Percentiles rank a stretch among this genome's conserved stretches.
phyloP scores from a whole-genome alignment of 2,329 filamentous ascomycete species.

The Cladosporium colombiae region DNA sequence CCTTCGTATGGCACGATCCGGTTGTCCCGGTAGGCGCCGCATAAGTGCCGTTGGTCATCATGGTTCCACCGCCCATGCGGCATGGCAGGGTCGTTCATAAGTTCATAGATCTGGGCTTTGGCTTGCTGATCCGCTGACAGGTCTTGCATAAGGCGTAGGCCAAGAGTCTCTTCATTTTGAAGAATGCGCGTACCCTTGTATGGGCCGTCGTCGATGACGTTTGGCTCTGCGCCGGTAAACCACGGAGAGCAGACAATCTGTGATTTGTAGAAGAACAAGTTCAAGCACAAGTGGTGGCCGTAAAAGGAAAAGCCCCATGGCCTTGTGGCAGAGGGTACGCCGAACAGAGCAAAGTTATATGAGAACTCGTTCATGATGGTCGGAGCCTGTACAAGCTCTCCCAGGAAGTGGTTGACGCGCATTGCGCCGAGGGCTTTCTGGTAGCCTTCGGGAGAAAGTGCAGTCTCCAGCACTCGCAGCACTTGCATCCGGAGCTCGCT shows the following conservation, averaged over 20 bases:
- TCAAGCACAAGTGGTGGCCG: slow-evolving; percentile 76
- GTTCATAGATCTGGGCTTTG: slow-evolving; percentile 58
- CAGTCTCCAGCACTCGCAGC: slow-evolving; percentile 57
- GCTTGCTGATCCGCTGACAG: slow-evolving; percentile 51
- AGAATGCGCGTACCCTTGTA: slow-evolving; percentile 67
- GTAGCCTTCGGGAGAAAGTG: slow-evolving; percentile 70
- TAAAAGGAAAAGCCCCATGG: slow-evolving; percentile 77
- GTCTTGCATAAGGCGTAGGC: slow-evolving; percentile 69
- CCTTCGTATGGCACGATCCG: slow-evolving; percentile 73
- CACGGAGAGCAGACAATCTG: slow-evolving; percentile 72
- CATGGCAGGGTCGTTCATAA: slow-evolving; percentile 67
- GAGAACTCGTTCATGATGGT: slow-evolving; percentile 71
- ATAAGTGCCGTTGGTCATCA: slow-evolving; percentile 76
- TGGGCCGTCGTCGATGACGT: slow-evolving; percentile 67
- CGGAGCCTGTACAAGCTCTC: slow-evolving; percentile 63
- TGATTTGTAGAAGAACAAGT: slow-evolving; percentile 64
- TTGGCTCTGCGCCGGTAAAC: slow-evolving; percentile 80
- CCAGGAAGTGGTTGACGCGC: slow-evolving; percentile 74
- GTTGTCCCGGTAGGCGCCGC: slow-evolving; percentile 78
- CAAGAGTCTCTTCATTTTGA: slow-evolving; percentile 63
- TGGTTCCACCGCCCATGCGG: slow-evolving; percentile 72
- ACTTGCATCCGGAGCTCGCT: slow-evolving; percentile 50
- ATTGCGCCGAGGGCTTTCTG: slow-evolving; percentile 68
- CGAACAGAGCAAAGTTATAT: slow-evolving; percentile 75
- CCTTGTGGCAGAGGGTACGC: slow-evolving; percentile 55